A percentile compares a stretch with the other conserved stretches of the same genome.
These are phyloP conservation scores for Cercospora nicotianae DNA, from an alignment of 2,329 filamentous ascomycete genomes.

Conservation along the genomic window DNA sequence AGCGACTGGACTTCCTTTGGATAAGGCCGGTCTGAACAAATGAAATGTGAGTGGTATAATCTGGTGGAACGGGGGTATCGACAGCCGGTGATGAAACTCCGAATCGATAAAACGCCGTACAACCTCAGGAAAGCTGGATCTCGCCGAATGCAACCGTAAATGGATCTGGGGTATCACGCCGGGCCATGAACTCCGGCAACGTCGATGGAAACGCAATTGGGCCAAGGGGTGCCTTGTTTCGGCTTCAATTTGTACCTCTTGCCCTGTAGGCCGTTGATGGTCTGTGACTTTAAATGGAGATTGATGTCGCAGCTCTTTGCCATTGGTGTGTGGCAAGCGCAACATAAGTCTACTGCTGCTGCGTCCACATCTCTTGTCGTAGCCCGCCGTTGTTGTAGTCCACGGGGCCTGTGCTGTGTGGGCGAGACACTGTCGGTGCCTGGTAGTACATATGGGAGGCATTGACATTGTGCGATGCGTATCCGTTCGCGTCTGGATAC, in stretches of 20 bases:
- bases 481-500: slow-evolving; percentile 56
- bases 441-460: slow-evolving; percentile 77
- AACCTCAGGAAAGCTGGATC: slow-evolving; percentile 20
- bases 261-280: background rate
- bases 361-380: slow-evolving; percentile 55
- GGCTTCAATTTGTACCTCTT: background rate
- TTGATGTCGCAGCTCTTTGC: background rate
- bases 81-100: slow-evolving; percentile 20
- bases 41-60: slow-evolving; percentile 23
- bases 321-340: background rate
- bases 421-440: slow-evolving; percentile 65
- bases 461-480: slow-evolving; percentile 48
- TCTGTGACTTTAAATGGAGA: background rate
- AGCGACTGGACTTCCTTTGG: slow-evolving; percentile 19
- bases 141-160: slow-evolving; percentile 26
- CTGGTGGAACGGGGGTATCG: slow-evolving; percentile 16
- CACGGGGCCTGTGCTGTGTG: slow-evolving; percentile 66
- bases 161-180: slow-evolving; percentile 31
- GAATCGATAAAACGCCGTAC: slow-evolving; percentile 20
- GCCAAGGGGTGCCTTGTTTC: background rate
- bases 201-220: slow-evolving; percentile 26
- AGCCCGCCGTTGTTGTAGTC: slow-evolving; percentile 58
- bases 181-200: slow-evolving; percentile 30
- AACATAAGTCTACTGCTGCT: slow-evolving; percentile 32
- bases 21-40: slow-evolving; percentile 24